Conservation (phyloP, 2,329 filamentous ascomycete genomes). For the Stenocarpella maydis region DNA sequence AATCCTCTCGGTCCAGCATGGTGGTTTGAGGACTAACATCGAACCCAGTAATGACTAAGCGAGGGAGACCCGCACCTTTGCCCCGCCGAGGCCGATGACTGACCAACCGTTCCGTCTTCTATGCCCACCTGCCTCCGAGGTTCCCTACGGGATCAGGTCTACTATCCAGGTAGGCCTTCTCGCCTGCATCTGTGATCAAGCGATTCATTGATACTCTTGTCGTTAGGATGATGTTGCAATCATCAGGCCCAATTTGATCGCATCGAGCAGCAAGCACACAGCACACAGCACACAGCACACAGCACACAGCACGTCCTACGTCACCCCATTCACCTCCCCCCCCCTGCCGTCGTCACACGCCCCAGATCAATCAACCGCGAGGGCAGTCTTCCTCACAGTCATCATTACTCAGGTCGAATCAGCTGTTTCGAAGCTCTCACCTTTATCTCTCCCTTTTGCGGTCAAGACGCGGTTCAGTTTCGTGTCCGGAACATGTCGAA, state of each 20-base stretch:
- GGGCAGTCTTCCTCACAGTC: not conserved
- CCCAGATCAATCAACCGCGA: constrained; percentile 14
- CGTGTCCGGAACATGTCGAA: constrained; percentile 40
- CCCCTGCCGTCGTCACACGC: not conserved
- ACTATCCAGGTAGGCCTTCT: constrained; percentile 26
- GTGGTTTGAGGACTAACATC: not conserved
- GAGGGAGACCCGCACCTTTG: constrained; percentile 2
- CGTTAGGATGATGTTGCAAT: constrained; percentile 13
- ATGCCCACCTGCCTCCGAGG: constrained; percentile 3
- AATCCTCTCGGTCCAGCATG: not conserved
- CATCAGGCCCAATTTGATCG: constrained; percentile 2
- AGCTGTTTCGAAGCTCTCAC: not conserved
- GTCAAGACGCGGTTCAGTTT: not conserved
- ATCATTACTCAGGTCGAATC: not conserved
- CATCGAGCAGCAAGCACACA: not conserved
- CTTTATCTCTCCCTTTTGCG: not conserved
- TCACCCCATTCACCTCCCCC: constrained; percentile 15
- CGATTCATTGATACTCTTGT: not conserved
- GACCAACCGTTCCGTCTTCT: constrained; percentile 7
- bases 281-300: not conserved
- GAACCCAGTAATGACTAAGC: constrained; percentile 13
- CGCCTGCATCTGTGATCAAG: not conserved
- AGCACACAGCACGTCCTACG: constrained; percentile 1
- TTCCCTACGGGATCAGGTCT: constrained; percentile 30
- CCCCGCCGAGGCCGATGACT: constrained; percentile 20